phyloP scores from a whole-genome alignment of 495 filamentous ascomycete species.

The Podospora pseudoanserina region DNA sequence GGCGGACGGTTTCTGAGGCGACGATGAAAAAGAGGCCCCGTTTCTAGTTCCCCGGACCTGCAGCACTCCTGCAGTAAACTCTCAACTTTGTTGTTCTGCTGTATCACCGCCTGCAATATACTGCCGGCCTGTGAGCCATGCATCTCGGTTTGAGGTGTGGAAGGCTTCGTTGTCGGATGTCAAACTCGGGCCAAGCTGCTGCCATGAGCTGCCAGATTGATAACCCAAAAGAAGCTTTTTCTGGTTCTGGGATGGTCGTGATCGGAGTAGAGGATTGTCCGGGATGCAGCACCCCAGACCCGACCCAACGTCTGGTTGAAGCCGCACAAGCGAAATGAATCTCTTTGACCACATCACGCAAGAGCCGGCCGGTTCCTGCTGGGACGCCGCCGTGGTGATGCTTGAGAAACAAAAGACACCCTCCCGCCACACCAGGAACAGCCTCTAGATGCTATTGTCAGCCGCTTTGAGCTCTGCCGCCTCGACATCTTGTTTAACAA shows the following conservation, averaged over 20 bases:
- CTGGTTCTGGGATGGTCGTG: not conserved
- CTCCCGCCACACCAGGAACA: not conserved
- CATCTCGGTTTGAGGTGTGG: not conserved
- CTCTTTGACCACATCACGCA: slow-evolving; percentile 3
- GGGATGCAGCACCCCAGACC: not conserved
- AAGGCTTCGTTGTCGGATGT: not conserved
- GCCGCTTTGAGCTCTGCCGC: not conserved
- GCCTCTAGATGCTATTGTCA: not conserved
- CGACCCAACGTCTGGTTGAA: not conserved
- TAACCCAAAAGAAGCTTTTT: not conserved
- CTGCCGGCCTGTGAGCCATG: not conserved
- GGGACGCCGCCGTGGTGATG: not conserved
- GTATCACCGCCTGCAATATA: not conserved
- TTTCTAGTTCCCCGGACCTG: slow-evolving; percentile 1
- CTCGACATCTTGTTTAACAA: not conserved
- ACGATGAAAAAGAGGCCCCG: not conserved
- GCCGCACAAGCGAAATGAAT: slow-evolving; percentile 1
- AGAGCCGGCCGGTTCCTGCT: not conserved
- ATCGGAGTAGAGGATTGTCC: not conserved
- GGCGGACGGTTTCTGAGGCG: not conserved
- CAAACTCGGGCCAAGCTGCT: not conserved
- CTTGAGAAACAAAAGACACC: not conserved
- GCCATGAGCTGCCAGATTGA: not conserved
- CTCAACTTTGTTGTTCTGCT: not conserved
- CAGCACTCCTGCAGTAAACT: not conserved